A percentile compares a stretch with the other conserved stretches of the same genome.
Conservation (phyloP, 768 basidiomycete genomes). For the Tricholoma terreum region DNA sequence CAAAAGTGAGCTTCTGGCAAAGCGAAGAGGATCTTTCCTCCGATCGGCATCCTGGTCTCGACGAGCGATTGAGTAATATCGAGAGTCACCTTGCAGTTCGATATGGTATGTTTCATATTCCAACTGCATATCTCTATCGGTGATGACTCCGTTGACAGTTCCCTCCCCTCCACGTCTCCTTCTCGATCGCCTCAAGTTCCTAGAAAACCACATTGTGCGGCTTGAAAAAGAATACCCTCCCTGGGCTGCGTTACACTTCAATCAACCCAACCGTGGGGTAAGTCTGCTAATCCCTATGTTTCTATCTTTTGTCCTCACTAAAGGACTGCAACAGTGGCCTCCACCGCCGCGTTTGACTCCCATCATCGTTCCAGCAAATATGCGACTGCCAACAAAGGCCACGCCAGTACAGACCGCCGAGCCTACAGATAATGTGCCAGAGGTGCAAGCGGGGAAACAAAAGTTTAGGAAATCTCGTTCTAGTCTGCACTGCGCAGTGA, state of each 20-base stretch:
- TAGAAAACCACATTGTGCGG: slow-evolving; percentile 75
- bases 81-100: slow-evolving; percentile 72
- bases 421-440: not conserved
- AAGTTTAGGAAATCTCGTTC: slow-evolving; percentile 47
- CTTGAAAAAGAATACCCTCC: slow-evolving; percentile 83
- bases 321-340: slow-evolving; percentile 58
- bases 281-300: slow-evolving; percentile 24
- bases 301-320: not conserved
- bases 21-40: slow-evolving; percentile 32
- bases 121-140: not conserved
- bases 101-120: slow-evolving; percentile 50
- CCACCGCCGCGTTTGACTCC: slow-evolving; percentile 77
- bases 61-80: slow-evolving; percentile 61
- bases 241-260: slow-evolving; percentile 88
- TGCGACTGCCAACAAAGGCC: slow-evolving; percentile 22
- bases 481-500: slow-evolving; percentile 68
- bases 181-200: slow-evolving; percentile 58
- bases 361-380: slow-evolving; percentile 71
- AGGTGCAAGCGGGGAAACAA: slow-evolving; percentile 8
- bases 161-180: slow-evolving; percentile 67
- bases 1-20: not conserved
- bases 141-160: slow-evolving; percentile 38
- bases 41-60: slow-evolving; percentile 53
- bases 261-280: slow-evolving; percentile 79
- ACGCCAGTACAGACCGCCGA: not conserved